These are phyloP conservation scores for Zygosaccharomyces bailii DNA, from an alignment of 805 yeast species.

Conservation along the genomic window DNA sequence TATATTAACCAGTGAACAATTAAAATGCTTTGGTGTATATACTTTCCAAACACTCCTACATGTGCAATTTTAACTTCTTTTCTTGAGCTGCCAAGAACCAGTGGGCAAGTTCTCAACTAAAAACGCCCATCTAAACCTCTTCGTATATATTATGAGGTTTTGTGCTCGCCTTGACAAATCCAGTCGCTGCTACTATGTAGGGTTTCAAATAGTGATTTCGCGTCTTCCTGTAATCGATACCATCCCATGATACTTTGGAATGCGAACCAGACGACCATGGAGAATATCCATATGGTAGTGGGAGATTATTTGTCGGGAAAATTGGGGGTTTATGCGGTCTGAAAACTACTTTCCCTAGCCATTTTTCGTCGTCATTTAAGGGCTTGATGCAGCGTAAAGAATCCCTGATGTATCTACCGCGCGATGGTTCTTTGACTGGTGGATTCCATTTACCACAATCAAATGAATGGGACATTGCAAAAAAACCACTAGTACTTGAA, in stretches of 20 bases:
- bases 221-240: conserved; percentile 11
- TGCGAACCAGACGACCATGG: conserved; percentile 5
- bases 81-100: neutral
- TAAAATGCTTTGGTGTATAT: no score
- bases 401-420: conserved; percentile 46
- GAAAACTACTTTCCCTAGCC: conserved; percentile 49
- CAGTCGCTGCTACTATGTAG: conserved; percentile 32
- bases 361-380: conserved; percentile 47
- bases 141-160: conserved; percentile 8
- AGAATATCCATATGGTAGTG: conserved; percentile 21
- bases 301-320: conserved; percentile 26
- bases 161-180: conserved; percentile 24
- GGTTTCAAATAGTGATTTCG: conserved; percentile 32
- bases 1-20: no score
- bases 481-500: conserved; percentile 26
- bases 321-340: conserved; percentile 29
- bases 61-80: no score
- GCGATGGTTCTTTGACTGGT: conserved; percentile 35
- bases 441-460: conserved; percentile 50
- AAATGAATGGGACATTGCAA: conserved; percentile 24
- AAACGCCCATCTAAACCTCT: conserved; percentile 1
- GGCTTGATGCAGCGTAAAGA: conserved; percentile 57
- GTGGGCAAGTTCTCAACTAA: neutral
- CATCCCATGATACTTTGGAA: conserved; percentile 9
- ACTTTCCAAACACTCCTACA: no score